Percentiles rank a stretch among this genome's conserved stretches.
phyloP scores from a whole-genome alignment of 2,329 filamentous ascomycete genomes.

The Nothophoma quercina region DNA sequence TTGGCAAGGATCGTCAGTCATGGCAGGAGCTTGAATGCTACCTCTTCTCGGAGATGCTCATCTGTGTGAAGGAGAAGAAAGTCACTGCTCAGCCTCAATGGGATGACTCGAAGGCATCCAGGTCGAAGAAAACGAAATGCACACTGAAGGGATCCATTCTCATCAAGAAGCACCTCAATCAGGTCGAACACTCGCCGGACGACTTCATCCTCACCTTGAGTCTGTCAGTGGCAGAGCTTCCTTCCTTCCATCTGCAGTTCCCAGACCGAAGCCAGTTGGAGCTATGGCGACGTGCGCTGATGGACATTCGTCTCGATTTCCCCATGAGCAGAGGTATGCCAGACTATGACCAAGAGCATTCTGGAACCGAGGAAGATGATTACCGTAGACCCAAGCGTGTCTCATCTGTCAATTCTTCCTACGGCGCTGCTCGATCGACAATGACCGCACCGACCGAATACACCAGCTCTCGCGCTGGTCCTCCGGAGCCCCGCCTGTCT shows the following conservation, averaged over 20 bases:
- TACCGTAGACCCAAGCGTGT: constrained; percentile 73
- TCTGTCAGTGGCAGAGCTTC: constrained; percentile 88
- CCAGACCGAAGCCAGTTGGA: constrained; percentile 84
- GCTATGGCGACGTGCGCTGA: constrained; percentile 85
- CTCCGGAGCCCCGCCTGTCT: constrained; percentile 54
- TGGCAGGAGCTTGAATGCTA: constrained; percentile 99
- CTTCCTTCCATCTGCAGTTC: constrained; percentile 93
- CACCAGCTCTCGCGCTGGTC: constrained; percentile 67
- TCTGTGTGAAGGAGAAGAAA: constrained; percentile 99
- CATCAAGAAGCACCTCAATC: constrained; percentile 96
- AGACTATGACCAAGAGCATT: constrained; percentile 81
- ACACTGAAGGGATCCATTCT: constrained; percentile 96
- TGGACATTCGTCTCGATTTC: constrained; percentile 81
- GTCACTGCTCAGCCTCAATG: constrained; percentile 67
- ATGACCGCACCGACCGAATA: constrained; percentile 94
- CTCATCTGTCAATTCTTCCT: constrained; percentile 85
- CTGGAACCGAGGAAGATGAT: constrained; percentile 89
- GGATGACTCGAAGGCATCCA: constrained; percentile 61
- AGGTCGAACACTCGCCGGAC: constrained; percentile 77
- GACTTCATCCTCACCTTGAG: constrained; percentile 87
- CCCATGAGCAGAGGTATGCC: constrained; percentile 62
- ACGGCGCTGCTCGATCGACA: constrained; percentile 80
- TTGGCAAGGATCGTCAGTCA: constrained; percentile 93
- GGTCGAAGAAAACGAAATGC: constrained; percentile 73
- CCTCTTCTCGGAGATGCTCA: constrained; percentile 98